Evolutionary conservation across 108 stramenopile genomes (phyloP), one percentile per base, ranked within the genome.

Genomic region (Cylindrotheca fusiformis): DNA sequence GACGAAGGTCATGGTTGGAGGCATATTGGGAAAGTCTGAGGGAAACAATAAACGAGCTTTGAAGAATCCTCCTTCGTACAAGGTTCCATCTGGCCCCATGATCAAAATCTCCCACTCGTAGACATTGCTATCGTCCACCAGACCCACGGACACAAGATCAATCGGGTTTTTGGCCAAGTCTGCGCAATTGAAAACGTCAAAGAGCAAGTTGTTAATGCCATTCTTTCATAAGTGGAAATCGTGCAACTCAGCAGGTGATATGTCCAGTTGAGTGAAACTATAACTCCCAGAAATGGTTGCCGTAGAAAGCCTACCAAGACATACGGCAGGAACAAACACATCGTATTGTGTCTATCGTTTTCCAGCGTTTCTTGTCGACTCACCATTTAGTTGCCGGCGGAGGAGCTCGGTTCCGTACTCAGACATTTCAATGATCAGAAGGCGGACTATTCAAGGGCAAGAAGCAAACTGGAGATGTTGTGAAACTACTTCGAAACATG

Each of bases 41-140:
- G 98, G 98, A 69, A 99, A 99, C 65, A 84, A 78, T 4, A 99
- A 78, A 19, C 75, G 77, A 22, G 97, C 97, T 64, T 91, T 92
- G 90, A 99, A 99, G 63, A 98, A 95, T 32, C 98, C 98, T 24
- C 95, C 98, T 67, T 97, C 96, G 50, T 85, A 96, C 55, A 94
- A 77, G 14, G 90, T 91, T 48, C 87, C 87, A 56, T 95, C 90
- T 32, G 91, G 85, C 12, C 99, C 99, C 85, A 97, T 95, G 25
- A 99, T 78, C 44, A 97, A 74, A 44, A 98, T 84, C 76, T 97
- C 96, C 99, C 99, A 99, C 25, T 95, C 82, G 72, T 91, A 93
- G 10, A 97, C 75, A 70, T 89, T 88, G 70, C 70, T 76, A 41
- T 94, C 93, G 56, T 94, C 93, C 30, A 56, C 74, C 50, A 94